Evolutionary conservation across 2,329 filamentous ascomycete species (phyloP), one percentile per base, ranked within the genome.

Genomic region (Westerdykella aurantiaca): DNA sequence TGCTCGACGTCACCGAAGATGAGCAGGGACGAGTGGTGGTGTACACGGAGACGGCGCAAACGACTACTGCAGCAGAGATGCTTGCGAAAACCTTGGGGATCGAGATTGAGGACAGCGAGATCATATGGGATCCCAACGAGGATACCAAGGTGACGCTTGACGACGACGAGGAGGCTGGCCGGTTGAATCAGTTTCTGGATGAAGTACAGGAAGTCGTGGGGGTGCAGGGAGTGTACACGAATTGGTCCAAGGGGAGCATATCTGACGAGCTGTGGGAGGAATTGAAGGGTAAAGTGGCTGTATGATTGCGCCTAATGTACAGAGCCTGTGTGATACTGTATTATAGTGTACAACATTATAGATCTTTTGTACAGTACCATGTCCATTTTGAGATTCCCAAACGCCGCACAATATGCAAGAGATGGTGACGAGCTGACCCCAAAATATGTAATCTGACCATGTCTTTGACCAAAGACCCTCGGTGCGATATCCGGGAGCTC

Each of bases 121-220:
- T 96, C 41, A 77, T 95, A 35, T 96, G 88, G 83, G 80, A 84
- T 46, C 79, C 88, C 0, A 93, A 91, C 47, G 80, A 84, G 57
- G 89, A 95, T 49, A 90, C 86, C 0, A 80, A 79, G 62, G 79
- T 86, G 14, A 71, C 73, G 6, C 56, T 90, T 33, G 77, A 83
- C 45, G 75, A 78, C 13, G 70, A 76, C 12, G 72, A 77, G 11
- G 74, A 78, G 1, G 74, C 76, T 0, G 70, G 76, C 39, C 70
- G 73, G 14, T 71, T 96, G 22, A 72, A 74, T 35, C 72, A 76
- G 4, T 77, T 94, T 41, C 47, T 83, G 16, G 72, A 78, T 11
- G 68, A 71, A 6, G 55, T 88, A 29, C 77, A 81, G 45, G 86
- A 91, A 39, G 76, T 85, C 43, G 82, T 88, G 40, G 86, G 85